These are phyloP conservation scores for Russula griseocarnosa DNA, from an alignment of 768 basidiomycete species.

Conservation along the genomic window DNA sequence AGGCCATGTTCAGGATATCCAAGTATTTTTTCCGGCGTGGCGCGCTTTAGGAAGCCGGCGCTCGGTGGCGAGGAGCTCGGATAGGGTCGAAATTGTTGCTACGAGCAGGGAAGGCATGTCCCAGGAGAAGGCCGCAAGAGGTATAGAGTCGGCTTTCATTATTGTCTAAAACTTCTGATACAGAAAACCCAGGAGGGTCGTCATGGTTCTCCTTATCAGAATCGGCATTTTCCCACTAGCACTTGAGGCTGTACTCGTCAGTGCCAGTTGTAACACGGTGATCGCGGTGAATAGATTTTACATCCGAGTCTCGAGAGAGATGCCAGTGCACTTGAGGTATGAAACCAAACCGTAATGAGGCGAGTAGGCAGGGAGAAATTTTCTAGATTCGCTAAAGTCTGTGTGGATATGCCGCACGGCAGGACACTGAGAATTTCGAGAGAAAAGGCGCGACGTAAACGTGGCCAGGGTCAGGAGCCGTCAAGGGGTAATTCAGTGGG, in stretches of 20 bases:
- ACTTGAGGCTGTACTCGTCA: conserved; percentile 17
- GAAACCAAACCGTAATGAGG: conserved; percentile 10
- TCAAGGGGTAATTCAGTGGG: conserved; percentile 7
- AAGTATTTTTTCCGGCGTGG: conserved; percentile 10
- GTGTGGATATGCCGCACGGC: background rate
- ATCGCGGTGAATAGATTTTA: conserved; percentile 19
- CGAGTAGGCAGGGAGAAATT: conserved; percentile 1
- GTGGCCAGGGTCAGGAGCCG: conserved; percentile 21
- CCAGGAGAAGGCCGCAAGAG: conserved; percentile 23
- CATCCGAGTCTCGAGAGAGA: conserved; percentile 3
- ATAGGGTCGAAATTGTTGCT: conserved; percentile 22
- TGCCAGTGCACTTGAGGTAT: conserved; percentile 8
- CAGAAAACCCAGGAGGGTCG: background rate
- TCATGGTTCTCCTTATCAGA: conserved; percentile 27
- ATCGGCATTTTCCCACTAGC: conserved; percentile 21
- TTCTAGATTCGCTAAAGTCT: background rate
- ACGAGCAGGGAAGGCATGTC: conserved; percentile 3
- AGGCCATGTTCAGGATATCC: conserved; percentile 1
- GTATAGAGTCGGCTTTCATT: conserved; percentile 5
- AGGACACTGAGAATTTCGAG: conserved; percentile 9
- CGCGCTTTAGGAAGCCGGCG: conserved; percentile 20
- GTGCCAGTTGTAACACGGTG: conserved; percentile 7
- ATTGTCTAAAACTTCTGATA: conserved; percentile 10
- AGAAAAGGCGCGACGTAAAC: conserved; percentile 4
- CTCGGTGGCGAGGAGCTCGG: conserved; percentile 26